Conservation (phyloP, 1,284 basidiomycete species). For the Irpex sp. region DNA sequence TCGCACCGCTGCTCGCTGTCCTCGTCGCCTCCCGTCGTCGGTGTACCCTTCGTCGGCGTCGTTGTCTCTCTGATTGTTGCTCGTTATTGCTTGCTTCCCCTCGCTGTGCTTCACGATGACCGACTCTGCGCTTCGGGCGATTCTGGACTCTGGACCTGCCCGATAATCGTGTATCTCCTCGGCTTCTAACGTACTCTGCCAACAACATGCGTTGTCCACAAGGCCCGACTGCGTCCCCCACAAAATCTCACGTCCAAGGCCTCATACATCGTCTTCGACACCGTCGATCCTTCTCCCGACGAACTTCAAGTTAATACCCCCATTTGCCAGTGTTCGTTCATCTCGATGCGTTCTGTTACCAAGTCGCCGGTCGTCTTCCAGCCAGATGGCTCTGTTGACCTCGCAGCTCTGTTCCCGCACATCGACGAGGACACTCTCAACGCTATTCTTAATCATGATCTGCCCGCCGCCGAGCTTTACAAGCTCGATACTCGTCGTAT, state of each 20-base stretch:
- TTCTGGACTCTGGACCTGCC: not conserved
- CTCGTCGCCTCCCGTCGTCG: too few species aligned
- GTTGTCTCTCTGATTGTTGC: not conserved
- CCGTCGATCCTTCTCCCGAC: not conserved
- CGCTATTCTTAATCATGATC: constrained; percentile 27
- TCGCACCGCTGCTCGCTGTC: not conserved
- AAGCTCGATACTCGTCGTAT: constrained; percentile 32
- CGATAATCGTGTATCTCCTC: not conserved
- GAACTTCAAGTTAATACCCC: not conserved
- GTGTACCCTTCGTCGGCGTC: not conserved
- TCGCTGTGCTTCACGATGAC: not conserved
- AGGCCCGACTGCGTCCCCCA: constrained; percentile 10
- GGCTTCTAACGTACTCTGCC: constrained; percentile 1
- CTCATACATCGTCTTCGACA: not conserved
- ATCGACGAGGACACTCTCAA: constrained; percentile 29
- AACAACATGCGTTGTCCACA: constrained; percentile 16
- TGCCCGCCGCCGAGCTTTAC: constrained; percentile 28
- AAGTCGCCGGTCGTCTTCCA: constrained; percentile 1
- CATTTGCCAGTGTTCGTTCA: not conserved
- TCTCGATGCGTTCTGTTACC: not conserved
- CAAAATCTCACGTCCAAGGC: not conserved
- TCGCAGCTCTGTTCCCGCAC: constrained; percentile 28
- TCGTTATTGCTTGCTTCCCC: not conserved
- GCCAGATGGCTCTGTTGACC: constrained; percentile 14
- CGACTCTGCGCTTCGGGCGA: not conserved